Evolutionary conservation across 192 early-diverging fungal species (phyloP), one percentile per base, ranked within the genome.

Genomic region (Backusella macrospora): DNA sequence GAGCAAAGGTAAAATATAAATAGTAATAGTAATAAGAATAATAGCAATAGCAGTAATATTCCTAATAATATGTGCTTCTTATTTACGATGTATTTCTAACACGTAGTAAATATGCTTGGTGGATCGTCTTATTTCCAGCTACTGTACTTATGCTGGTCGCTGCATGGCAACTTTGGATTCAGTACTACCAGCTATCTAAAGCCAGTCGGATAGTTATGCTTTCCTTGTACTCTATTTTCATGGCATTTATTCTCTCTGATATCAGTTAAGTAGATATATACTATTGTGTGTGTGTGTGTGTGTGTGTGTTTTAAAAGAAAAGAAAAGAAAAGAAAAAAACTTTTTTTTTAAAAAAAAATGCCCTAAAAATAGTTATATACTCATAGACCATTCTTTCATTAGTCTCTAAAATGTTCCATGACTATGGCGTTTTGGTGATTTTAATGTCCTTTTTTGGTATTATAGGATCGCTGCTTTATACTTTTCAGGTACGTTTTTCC

Each of bases 81-180:
- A 18, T 42, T 66, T 21, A 34, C 29, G 29, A 34, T 34, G 2
- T 39, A 65, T 45, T 29, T 43, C 23, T 34, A 21, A 29, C 0
- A 6, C 15, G 46, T 45, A 64, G 59, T 63, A 45, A 62, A 23
- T 72, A 72, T 63, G 59, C 38, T 40, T 72, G 71, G 71, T 72
- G 55, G 59, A 29, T 62, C 26, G 42, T 64, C 6, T 16, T 72
- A 29, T 44, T 62, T 46, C 71, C 71, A 13, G 62, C 59, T 37
- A 45, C 43, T 21, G 21, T 72, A 3, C 34, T 72, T 5, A 37
- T 42, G 62, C 26, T 44, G 0, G 40, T 63, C 4, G 29, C 14
- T 12, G 21, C 40, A 44, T 64, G 59, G 59, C 59, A 62, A 15
- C 42, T 72, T 6, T 72, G 71, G 71, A 43, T 40, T n/a, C 52